phyloP scores from a whole-genome alignment of 768 basidiomycete species.

The Dendrothele bispora region DNA sequence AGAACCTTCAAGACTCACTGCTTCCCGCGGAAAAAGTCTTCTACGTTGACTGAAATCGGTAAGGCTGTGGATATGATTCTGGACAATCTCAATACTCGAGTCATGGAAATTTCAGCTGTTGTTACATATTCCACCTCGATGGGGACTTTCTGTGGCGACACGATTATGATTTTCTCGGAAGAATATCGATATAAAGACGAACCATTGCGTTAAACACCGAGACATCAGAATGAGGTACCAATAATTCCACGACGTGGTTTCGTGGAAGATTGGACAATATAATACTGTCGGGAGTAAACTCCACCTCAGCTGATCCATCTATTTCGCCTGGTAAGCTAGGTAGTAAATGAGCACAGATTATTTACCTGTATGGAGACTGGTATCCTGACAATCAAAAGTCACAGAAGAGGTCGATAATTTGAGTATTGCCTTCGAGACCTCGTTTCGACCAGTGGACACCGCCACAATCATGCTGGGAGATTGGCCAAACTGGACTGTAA shows the following conservation, averaged over 20 bases:
- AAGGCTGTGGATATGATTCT: conserved; percentile 65
- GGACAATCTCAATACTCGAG: conserved; percentile 53
- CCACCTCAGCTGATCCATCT: too few species aligned
- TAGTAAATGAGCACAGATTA: too few species aligned
- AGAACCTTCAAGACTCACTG: conserved; percentile 47
- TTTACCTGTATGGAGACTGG: conserved; percentile 31
- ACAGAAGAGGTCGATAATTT: conserved; percentile 57
- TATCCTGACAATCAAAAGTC: conserved; percentile 46
- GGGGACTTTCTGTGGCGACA: conserved; percentile 65
- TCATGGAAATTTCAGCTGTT: conserved; percentile 45
- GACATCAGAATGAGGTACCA: conserved; percentile 67
- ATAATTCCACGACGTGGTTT: conserved; percentile 45
- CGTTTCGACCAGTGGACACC: conserved; percentile 70
- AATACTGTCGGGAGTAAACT: conserved; percentile 43
- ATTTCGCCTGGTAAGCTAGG: too few species aligned
- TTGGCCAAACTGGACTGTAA: conserved; percentile 64
- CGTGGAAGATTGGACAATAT: conserved; percentile 47
- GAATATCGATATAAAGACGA: conserved; percentile 16
- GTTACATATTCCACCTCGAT: conserved; percentile 72
- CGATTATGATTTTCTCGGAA: neutral
- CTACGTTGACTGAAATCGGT: conserved; percentile 90
- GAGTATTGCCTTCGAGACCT: conserved; percentile 52
- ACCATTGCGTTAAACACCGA: conserved; percentile 65
- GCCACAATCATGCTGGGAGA: conserved; percentile 52
- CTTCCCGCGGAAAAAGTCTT: conserved; percentile 91